Evolutionary conservation across 2,329 filamentous ascomycete genomes (phyloP).

Genomic region (Pezicula radicicola): DNA sequence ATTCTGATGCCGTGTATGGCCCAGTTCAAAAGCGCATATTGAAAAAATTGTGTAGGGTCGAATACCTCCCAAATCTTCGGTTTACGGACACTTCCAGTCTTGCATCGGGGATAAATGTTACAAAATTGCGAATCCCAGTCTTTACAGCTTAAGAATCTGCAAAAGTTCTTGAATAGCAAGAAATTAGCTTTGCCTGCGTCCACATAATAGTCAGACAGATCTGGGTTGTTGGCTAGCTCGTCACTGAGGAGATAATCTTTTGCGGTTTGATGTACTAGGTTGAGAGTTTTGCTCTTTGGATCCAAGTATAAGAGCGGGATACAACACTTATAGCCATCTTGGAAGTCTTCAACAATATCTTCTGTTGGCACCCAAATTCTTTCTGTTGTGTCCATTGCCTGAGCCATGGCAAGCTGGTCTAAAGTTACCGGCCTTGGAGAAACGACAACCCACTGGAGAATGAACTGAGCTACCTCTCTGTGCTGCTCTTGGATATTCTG

Average conservation of each 20-base stretch:
- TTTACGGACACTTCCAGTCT: too few relatives aligned
- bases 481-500: not conserved
- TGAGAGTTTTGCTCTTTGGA: not conserved
- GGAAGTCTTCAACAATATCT: not conserved
- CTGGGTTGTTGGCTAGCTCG: not conserved
- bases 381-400: not conserved
- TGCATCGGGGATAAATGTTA: too few relatives aligned
- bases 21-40: too few relatives aligned
- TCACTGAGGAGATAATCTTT: not conserved
- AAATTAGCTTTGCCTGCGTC: not conserved
- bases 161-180: not conserved
- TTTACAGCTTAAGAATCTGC: not conserved
- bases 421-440: not conserved
- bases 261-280: not conserved
- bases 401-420: not conserved
- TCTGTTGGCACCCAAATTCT: not conserved
- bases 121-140: not conserved
- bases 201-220: not conserved
- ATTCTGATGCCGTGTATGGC: too few relatives aligned
- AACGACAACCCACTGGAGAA: not conserved
- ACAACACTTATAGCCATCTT: not conserved
- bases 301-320: not conserved
- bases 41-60: too few relatives aligned
- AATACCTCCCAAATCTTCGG: too few relatives aligned
- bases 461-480: not conserved